phyloP scores from a whole-genome alignment of 2,329 filamentous ascomycete genomes.

The Aspergillus sergii region DNA sequence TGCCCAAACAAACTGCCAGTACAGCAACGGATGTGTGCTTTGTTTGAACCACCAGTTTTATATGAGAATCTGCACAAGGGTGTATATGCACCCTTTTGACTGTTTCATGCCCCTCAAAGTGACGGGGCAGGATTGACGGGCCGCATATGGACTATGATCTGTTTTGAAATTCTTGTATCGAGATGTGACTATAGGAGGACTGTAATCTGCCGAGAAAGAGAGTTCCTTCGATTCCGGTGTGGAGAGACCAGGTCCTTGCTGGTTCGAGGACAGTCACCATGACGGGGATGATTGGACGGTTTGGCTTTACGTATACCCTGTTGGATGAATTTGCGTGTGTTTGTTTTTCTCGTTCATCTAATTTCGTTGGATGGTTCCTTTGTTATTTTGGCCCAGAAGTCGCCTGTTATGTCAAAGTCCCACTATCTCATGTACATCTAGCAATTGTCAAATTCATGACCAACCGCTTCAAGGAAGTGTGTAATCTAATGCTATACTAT shows the following conservation, averaged over 20 bases:
- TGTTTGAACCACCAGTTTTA: slow-evolving; percentile 10
- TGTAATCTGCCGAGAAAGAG: slow-evolving; percentile 14
- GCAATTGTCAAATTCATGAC: not conserved
- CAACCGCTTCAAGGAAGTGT: not conserved
- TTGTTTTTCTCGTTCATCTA: not conserved
- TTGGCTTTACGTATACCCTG: slow-evolving; percentile 23
- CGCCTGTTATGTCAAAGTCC: not conserved
- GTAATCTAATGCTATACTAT: not conserved
- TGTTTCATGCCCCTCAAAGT: not conserved
- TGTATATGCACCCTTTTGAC: not conserved
- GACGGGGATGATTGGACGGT: slow-evolving; percentile 8
- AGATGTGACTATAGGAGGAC: slow-evolving; percentile 8
- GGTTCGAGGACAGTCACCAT: slow-evolving; percentile 20
- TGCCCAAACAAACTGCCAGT: slow-evolving; percentile 1
- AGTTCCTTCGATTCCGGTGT: slow-evolving; percentile 10
- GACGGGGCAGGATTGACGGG: not conserved
- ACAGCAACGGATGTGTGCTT: slow-evolving; percentile 1
- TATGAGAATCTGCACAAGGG: slow-evolving; percentile 10
- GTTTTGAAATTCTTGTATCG: slow-evolving; percentile 6
- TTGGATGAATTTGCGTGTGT: slow-evolving; percentile 13
- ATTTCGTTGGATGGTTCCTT: slow-evolving; percentile 6
- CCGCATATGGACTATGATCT: not conserved
- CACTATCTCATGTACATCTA: slow-evolving; percentile 6
- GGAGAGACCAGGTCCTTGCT: slow-evolving; percentile 18
- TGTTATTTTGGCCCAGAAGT: slow-evolving; percentile 5